Evolutionary conservation across 2,329 filamentous ascomycete species (phyloP).

Genomic region (Dactylellina leptospora): DNA sequence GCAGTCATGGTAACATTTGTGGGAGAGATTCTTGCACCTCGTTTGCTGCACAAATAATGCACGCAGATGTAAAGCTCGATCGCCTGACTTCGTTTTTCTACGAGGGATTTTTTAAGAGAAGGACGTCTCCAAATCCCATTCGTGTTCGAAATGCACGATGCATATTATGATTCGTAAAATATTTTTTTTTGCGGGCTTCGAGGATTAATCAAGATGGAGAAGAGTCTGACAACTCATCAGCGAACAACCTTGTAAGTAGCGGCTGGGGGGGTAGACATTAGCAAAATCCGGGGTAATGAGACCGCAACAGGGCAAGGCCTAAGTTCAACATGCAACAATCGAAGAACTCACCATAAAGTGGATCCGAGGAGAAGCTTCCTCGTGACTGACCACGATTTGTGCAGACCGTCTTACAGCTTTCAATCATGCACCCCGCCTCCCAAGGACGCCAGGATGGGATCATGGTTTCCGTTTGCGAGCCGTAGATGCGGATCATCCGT

Average conservation of each 20-base stretch:
- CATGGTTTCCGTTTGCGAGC: constrained; percentile 53
- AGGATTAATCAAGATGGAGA: constrained; percentile 39
- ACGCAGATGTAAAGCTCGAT: constrained; percentile 53
- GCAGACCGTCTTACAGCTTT: constrained; percentile 51
- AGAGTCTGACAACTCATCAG: constrained; percentile 53
- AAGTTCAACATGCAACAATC: constrained; percentile 38
- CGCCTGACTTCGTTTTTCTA: constrained; percentile 53
- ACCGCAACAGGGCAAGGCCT: constrained; percentile 52
- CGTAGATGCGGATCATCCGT: constrained; percentile 52
- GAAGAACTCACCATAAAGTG: constrained; percentile 36
- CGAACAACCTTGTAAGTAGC: constrained; percentile 47
- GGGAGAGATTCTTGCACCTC: constrained; percentile 47
- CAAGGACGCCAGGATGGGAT: constrained; percentile 32
- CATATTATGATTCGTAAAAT: constrained; percentile 54
- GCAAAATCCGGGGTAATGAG: constrained; percentile 54
- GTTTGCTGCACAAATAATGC: constrained; percentile 53
- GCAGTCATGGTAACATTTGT: constrained; percentile 53
- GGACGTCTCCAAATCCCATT: constrained; percentile 48
- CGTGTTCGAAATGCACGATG: constrained; percentile 52
- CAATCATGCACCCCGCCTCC: constrained; percentile 53
- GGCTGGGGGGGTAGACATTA: constrained; percentile 43
- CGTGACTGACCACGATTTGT: constrained; percentile 53
- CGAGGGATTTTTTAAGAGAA: constrained; percentile 42
- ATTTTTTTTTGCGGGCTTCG: constrained; percentile 28
- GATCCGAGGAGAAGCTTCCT: constrained; percentile 52